Evolutionary conservation across 2,329 filamentous ascomycete species (phyloP).

Genomic region (Colletotrichum cuscutae): DNA sequence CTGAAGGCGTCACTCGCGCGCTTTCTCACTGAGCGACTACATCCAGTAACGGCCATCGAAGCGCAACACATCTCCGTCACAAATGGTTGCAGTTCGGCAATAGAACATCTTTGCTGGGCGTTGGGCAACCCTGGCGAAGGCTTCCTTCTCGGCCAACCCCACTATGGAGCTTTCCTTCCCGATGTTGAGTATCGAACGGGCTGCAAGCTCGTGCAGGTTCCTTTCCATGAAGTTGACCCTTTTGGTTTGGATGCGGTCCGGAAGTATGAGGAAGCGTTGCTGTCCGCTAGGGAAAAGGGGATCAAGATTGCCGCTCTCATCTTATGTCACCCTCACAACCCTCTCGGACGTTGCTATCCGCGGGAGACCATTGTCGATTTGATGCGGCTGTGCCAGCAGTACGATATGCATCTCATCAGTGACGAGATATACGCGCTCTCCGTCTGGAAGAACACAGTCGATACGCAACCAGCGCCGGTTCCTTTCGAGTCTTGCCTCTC

Average conservation of each 20-base stretch:
- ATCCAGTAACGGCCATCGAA: slow-evolving; percentile 41
- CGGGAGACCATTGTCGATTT: slow-evolving; percentile 4
- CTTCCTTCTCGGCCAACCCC: slow-evolving; percentile 54
- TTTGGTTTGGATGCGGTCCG: background rate
- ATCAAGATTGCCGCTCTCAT: slow-evolving; percentile 2
- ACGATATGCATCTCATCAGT: slow-evolving; percentile 55
- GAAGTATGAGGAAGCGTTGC: slow-evolving; percentile 21
- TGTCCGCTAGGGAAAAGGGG: slow-evolving; percentile 49
- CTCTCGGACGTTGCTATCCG: slow-evolving; percentile 39
- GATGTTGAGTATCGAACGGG: slow-evolving; percentile 56
- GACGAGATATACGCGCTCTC: slow-evolving; percentile 61
- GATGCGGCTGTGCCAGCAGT: slow-evolving; percentile 32
- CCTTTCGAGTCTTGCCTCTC: slow-evolving; percentile 55
- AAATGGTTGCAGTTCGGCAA: slow-evolving; percentile 53
- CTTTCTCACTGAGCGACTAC: slow-evolving; percentile 50
- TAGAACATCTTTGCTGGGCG: slow-evolving; percentile 53
- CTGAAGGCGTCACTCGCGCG: slow-evolving; percentile 44
- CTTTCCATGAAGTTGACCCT: slow-evolving; percentile 11
- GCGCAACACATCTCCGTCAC: slow-evolving; percentile 48
- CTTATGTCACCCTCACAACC: slow-evolving; percentile 47
- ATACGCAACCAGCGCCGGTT: slow-evolving; percentile 44
- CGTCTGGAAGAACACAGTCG: slow-evolving; percentile 51
- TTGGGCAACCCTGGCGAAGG: slow-evolving; percentile 51
- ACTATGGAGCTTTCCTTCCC: slow-evolving; percentile 59
- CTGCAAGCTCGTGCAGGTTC: slow-evolving; percentile 37